Evolutionary conservation across 2,329 filamentous ascomycete species (phyloP).

Genomic region (Sarocladiaceae sp.): DNA sequence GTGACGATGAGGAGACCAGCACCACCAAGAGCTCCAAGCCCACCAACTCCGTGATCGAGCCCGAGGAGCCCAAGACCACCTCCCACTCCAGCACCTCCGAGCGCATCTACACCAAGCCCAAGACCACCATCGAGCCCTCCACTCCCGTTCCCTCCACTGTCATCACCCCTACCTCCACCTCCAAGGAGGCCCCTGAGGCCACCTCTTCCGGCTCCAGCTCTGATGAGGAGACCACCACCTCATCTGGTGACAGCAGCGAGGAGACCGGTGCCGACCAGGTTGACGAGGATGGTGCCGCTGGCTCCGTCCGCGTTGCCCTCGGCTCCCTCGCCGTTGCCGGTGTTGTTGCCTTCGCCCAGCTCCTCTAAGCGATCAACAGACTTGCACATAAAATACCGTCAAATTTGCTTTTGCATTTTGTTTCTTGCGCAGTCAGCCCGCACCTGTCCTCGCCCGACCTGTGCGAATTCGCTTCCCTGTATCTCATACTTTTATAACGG

Average conservation of each 20-base stretch:
- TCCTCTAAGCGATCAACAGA: conserved; percentile 17
- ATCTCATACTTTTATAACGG: neutral
- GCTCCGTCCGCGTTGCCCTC: conserved; percentile 16
- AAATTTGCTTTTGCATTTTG: neutral
- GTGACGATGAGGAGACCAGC: conserved; percentile 9
- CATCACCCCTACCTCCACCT: neutral
- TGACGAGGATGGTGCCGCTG: conserved; percentile 20
- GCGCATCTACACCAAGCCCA: conserved; percentile 10
- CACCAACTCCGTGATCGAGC: conserved; percentile 8
- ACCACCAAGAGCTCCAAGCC: conserved; percentile 4
- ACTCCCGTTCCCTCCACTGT: conserved; percentile 1
- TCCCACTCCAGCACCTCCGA: conserved; percentile 1
- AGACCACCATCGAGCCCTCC: conserved; percentile 10
- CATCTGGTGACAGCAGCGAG: conserved; percentile 15
- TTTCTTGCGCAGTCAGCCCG: neutral
- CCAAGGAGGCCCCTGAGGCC: neutral
- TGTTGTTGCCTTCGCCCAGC: conserved; percentile 22
- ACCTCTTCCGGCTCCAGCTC: conserved; percentile 8
- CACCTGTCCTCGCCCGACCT: too few species aligned
- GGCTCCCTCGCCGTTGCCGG: conserved; percentile 22
- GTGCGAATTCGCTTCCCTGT: conserved; percentile 8
- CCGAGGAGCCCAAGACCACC: conserved; percentile 8
- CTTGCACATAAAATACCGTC: neutral
- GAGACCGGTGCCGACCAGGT: conserved; percentile 10
- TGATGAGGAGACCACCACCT: conserved; percentile 15